Evolutionary conservation across 2,329 filamentous ascomycete species (phyloP).

Genomic region (Talaromyces rugulosus): DNA sequence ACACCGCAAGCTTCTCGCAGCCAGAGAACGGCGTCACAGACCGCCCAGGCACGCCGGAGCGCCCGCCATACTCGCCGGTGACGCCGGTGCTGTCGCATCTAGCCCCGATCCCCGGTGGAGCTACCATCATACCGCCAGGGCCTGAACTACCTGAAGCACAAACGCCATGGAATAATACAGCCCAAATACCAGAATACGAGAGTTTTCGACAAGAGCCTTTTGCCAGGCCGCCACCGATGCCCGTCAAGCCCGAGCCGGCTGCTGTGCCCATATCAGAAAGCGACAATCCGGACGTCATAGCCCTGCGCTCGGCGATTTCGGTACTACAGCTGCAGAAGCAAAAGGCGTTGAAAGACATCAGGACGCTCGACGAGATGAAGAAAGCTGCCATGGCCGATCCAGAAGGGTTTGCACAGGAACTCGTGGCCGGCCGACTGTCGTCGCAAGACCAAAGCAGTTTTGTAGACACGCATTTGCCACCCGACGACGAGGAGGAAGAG

Average conservation of each 20-base stretch:
- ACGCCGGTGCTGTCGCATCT: conserved; percentile 41
- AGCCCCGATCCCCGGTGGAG: conserved; percentile 22
- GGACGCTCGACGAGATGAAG: conserved; percentile 65
- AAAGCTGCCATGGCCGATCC: conserved; percentile 67
- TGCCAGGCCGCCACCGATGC: conserved; percentile 14
- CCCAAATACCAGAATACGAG: not conserved
- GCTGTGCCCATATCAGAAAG: conserved; percentile 44
- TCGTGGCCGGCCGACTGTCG: conserved; percentile 59
- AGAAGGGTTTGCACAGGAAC: conserved; percentile 64
- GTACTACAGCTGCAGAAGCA: conserved; percentile 82
- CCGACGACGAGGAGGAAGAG: conserved; percentile 29
- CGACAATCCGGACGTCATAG: conserved; percentile 78
- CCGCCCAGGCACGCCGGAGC: conserved; percentile 36
- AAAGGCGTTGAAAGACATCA: conserved; percentile 72
- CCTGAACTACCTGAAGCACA: conserved; percentile 14
- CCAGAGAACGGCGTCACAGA: conserved; percentile 17
- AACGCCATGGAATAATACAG: not conserved
- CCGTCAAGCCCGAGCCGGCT: conserved; percentile 34
- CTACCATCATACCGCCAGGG: conserved; percentile 30
- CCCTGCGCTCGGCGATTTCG: conserved; percentile 77
- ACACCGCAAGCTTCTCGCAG: conserved; percentile 10
- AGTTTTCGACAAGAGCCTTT: not conserved
- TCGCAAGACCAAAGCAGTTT: conserved; percentile 28
- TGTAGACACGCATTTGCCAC: conserved; percentile 25
- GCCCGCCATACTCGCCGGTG: conserved; percentile 45